These are phyloP conservation scores for Metschnikowia cerradonensis DNA, from an alignment of 805 yeast genomes.

Conservation along the genomic window DNA sequence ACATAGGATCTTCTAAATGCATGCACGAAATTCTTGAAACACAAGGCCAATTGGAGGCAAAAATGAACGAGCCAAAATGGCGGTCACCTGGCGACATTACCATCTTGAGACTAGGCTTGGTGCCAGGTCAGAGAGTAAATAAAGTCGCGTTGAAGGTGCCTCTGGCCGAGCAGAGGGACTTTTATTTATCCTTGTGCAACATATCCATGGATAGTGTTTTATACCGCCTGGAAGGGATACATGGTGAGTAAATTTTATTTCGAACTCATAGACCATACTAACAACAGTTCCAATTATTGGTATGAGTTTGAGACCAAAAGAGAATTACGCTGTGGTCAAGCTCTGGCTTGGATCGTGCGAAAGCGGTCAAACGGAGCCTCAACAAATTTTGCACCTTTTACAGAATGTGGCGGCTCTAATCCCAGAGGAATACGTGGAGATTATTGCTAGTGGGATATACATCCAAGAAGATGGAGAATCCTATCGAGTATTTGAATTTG, in stretches of 20 bases:
- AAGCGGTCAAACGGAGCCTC: not conserved
- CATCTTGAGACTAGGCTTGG: slow-evolving; percentile 5
- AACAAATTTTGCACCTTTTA: not conserved
- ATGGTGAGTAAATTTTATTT: slow-evolving; percentile 1
- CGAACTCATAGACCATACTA: not conserved
- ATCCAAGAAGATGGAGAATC: slow-evolving; percentile 1
- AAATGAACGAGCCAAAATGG: not conserved
- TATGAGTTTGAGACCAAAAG: slow-evolving; percentile 2
- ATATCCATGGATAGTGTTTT: slow-evolving; percentile 1
- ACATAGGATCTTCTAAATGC: not conserved
- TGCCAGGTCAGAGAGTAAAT: slow-evolving; percentile 3
- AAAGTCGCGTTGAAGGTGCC: slow-evolving; percentile 8
- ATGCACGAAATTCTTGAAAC: slow-evolving; percentile 5
- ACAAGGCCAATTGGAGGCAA: slow-evolving; percentile 4
- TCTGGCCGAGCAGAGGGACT: not conserved
- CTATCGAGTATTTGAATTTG: not conserved
- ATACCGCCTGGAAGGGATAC: not conserved
- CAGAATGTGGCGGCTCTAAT: not conserved
- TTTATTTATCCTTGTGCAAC: slow-evolving; percentile 2
- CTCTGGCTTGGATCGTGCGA: slow-evolving; percentile 11
- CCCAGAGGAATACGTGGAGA: not conserved
- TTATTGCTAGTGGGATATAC: not conserved
- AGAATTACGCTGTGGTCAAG: slow-evolving; percentile 7
- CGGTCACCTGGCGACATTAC: not conserved
- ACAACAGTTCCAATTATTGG: slow-evolving; percentile 13